phyloP scores from a whole-genome alignment of 768 basidiomycete species.

The Gymnopilus dilepis region DNA sequence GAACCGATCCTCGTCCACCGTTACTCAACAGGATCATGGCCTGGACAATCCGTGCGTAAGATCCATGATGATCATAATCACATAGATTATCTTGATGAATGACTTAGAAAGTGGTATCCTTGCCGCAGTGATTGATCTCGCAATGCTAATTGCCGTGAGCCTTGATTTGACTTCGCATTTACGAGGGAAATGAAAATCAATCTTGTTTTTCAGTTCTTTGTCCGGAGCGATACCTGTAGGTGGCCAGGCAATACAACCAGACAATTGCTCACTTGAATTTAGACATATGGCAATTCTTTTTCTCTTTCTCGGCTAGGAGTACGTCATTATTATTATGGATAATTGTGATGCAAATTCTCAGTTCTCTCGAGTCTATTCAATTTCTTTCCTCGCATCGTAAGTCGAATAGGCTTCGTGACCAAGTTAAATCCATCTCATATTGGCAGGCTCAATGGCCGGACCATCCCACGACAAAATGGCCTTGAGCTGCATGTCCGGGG shows the following conservation, averaged over 20 bases:
- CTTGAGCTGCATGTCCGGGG: no score
- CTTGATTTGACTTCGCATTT: neutral
- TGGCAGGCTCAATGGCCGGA: no score
- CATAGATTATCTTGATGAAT: no score
- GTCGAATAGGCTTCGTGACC: neutral
- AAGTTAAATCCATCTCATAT: no score
- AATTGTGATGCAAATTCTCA: neutral
- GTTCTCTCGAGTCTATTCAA: neutral
- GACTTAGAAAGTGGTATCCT: neutral
- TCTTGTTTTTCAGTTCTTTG: neutral
- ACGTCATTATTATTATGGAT: neutral
- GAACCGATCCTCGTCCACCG: neutral
- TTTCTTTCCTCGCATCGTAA: neutral
- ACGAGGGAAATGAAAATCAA: neutral
- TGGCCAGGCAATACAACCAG: neutral
- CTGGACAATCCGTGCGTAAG: constrained; percentile 15
- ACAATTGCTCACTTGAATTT: neutral
- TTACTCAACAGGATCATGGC: constrained; percentile 6
- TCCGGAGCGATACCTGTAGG: neutral
- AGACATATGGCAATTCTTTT: neutral
- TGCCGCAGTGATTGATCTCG: neutral
- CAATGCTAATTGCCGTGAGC: neutral
- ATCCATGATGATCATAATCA: neutral
- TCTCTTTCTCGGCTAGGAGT: neutral
- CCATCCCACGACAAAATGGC: no score